Percentiles rank a stretch among this genome's conserved stretches.
Evolutionary conservation across 179 eudicot species (phyloP).

Genomic region (Vitellaria paradoxa): DNA sequence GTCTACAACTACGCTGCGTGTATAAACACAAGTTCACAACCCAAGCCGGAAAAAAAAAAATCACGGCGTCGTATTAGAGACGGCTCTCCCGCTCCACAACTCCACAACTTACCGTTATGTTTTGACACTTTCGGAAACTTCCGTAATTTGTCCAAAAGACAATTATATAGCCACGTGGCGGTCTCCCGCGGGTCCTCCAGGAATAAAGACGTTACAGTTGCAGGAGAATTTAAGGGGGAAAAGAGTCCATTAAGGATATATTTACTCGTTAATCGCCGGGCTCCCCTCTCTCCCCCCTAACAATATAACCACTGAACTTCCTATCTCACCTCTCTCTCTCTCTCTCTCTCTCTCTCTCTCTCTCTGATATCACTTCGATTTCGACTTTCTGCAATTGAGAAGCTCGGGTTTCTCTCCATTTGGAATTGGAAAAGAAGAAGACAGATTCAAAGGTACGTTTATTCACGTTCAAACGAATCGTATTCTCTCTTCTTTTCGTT

Average conservation of each 20-base stretch:
- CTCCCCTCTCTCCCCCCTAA: background rate
- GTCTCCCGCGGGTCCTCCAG: background rate
- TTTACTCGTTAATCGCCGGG: background rate
- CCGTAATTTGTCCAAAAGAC: no score
- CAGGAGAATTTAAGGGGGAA: constrained; percentile 18
- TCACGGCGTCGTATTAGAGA: no score
- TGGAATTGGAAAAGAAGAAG: background rate
- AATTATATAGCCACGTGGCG: background rate
- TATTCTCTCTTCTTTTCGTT: background rate
- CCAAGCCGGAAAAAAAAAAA: no score
- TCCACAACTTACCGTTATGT: no score
- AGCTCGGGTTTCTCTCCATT: constrained; percentile 8
- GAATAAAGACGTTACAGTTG: constrained; percentile 33
- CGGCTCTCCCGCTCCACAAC: no score
- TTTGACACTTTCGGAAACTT: no score
- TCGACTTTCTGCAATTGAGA: background rate
- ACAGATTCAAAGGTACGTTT: constrained; percentile 10
- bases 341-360: constrained; percentile 10
- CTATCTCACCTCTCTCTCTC: constrained; percentile 7
- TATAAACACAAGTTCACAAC: no score
- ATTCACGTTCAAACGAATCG: constrained; percentile 1
- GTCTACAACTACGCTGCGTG: no score
- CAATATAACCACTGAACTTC: background rate
- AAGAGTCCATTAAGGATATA: constrained; percentile 4
- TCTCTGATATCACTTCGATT: background rate